These are phyloP conservation scores for Fraxinus americana DNA, from an alignment of 257 asterid genomes.

Conservation along the genomic window DNA sequence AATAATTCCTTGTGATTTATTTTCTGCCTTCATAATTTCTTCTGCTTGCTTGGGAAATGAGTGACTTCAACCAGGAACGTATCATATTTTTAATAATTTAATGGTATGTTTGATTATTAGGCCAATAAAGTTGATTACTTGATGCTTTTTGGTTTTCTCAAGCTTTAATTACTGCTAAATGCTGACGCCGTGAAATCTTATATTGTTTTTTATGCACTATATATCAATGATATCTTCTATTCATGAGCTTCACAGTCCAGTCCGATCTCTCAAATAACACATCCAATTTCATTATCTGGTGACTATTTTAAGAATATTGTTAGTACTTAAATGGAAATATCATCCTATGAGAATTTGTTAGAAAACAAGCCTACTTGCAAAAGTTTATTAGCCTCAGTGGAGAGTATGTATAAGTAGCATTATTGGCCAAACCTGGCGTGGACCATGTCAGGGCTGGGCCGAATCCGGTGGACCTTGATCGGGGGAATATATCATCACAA, in stretches of 20 bases:
- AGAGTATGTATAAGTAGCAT: no score
- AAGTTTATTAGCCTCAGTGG: not conserved
- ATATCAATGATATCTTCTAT: constrained; percentile 14
- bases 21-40: no score
- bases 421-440: no score
- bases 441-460: no score
- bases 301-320: not conserved
- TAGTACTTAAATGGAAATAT: not conserved
- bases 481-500: no score
- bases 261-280: constrained; percentile 9
- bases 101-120: not conserved
- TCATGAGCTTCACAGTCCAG: constrained; percentile 12
- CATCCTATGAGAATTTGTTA: constrained; percentile 6
- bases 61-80: no score
- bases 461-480: no score
- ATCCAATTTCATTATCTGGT: not conserved
- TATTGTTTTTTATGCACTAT: not conserved
- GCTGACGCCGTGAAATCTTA: not conserved
- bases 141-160: constrained; percentile 1
- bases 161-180: not conserved
- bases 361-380: not conserved
- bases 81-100: no score
- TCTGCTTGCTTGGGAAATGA: no score
- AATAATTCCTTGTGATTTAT: no score
- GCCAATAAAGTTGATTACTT: constrained; percentile 9